Evolutionary conservation across 2,329 filamentous ascomycete genomes (phyloP), one percentile per base, ranked within the genome.

Genomic region (Cordyceps cateniannulata): DNA sequence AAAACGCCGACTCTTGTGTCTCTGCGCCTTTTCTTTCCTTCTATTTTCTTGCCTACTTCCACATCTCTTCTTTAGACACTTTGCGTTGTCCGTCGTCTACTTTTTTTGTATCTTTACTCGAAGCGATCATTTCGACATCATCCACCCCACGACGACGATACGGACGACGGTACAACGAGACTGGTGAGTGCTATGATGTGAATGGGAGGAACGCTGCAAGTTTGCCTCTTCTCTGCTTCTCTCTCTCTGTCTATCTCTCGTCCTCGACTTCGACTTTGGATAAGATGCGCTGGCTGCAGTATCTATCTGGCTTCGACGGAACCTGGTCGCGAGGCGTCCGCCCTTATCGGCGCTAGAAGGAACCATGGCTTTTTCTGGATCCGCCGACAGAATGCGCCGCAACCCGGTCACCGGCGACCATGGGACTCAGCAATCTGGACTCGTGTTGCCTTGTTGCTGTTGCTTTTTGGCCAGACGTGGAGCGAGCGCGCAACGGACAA

Each of bases 331-430:
- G 22, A 14, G 44, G 20, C 22, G 20, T 12, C 12, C 8, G 8
- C n/a, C 6, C 38, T 42, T 50, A 50, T 50, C 32, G 50, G 50
- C 50, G 51, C 35, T 44, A 42, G 35, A 25, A 54, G 10, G 44
- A 20, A 25, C 12, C 10, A 10, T 3, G 22, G 10, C 42, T 24
- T 45, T n/a, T 47, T 35, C 14, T 16, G 42, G 22, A 48, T n/a
- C 32, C 38, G 35, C 54, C 54, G 54, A 58, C 54, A 40, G 29
- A 58, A 58, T 49, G 54, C 54, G 44, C 45, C 16, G 54, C 16
- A 49, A 58, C 18, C 44, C 54, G 54, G 9, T 7, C 18, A 22
- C 32, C 27, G 22, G 12, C 12, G 24, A 25, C 32, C 22, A 35
- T 45, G 40, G 16, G 18, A n/a, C 44, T 32, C 53, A 25, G 24